A percentile compares a stretch with the other conserved stretches of the same genome.
phyloP scores from a whole-genome alignment of 352 stramenopile genomes.

The Phytophthora uliginosa region DNA sequence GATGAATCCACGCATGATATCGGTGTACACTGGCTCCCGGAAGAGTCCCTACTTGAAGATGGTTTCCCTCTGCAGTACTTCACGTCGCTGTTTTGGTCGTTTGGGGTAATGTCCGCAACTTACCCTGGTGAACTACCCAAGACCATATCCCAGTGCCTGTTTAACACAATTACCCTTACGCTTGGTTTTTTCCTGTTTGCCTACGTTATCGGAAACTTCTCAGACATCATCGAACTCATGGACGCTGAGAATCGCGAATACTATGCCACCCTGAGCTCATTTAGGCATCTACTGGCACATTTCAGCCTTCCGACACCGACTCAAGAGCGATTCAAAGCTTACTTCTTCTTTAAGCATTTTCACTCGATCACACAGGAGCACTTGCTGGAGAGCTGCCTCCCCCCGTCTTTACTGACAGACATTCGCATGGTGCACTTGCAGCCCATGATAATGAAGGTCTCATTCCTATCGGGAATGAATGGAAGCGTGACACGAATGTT shows the following conservation, averaged over 20 bases:
- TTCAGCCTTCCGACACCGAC: constrained; percentile 58
- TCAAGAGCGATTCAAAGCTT: constrained; percentile 65
- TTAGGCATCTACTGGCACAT: constrained; percentile 65
- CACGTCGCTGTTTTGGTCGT: constrained; percentile 72
- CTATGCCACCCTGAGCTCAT: constrained; percentile 57
- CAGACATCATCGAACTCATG: constrained; percentile 76
- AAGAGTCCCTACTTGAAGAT: constrained; percentile 37
- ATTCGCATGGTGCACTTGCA: constrained; percentile 75
- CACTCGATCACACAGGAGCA: constrained; percentile 83
- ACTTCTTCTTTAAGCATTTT: constrained; percentile 80
- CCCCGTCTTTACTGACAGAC: constrained; percentile 73
- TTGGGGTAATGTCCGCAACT: constrained; percentile 75
- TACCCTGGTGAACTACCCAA: constrained; percentile 62
- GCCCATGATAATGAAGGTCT: constrained; percentile 78
- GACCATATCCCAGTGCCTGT: constrained; percentile 57
- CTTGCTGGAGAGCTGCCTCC: constrained; percentile 66
- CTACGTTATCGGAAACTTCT: constrained; percentile 81
- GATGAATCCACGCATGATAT: constrained; percentile 1
- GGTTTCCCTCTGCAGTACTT: constrained; percentile 60
- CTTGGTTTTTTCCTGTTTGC: constrained; percentile 79
- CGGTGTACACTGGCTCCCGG: constrained; percentile 44
- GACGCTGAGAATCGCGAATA: constrained; percentile 78
- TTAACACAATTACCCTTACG: constrained; percentile 68
- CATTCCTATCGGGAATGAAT: constrained; percentile 67
- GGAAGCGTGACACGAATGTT: constrained; percentile 73